phyloP scores from a whole-genome alignment of 331 rosid genomes.

The Pyracantha coccinea region DNA sequence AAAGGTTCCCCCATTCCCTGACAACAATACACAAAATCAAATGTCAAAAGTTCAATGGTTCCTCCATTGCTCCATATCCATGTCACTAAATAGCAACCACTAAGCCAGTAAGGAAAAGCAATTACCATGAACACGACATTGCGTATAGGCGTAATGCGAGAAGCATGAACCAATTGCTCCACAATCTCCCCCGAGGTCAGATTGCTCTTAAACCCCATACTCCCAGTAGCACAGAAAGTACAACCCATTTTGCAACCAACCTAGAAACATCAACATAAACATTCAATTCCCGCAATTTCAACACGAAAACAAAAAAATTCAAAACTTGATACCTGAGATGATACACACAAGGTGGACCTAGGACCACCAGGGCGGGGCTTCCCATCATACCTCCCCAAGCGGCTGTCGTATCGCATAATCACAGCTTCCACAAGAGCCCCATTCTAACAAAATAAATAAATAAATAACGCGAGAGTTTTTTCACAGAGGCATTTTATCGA shows the following conservation, averaged over 20 bases:
- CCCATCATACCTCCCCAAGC: constrained; percentile 71
- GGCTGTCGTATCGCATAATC: constrained; percentile 77
- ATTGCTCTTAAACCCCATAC: constrained; percentile 83
- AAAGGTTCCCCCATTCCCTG: constrained; percentile 99
- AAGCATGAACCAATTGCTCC: constrained; percentile 87
- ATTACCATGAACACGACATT: constrained; percentile 90
- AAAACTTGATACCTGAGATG: constrained; percentile 62
- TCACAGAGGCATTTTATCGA: not conserved
- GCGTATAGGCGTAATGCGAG: constrained; percentile 62
- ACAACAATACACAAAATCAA: not conserved
- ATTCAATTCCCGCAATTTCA: not conserved
- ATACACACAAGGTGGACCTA: constrained; percentile 75
- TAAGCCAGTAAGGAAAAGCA: not conserved
- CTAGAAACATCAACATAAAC: constrained; percentile 18
- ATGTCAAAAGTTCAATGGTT: not conserved
- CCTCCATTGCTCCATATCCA: not conserved
- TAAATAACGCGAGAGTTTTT: not conserved
- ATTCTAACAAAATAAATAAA: constrained; percentile 25
- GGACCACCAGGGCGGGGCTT: constrained; percentile 77
- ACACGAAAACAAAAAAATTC: not conserved
- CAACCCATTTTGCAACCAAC: constrained; percentile 99
- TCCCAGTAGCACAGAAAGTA: constrained; percentile 90
- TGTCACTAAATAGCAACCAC: not conserved
- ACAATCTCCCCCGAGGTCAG: constrained; percentile 74
- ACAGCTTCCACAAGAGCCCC: constrained; percentile 88